Conservation (phyloP, 2,329 filamentous ascomycete species). For the Myrmaecium sp. region DNA sequence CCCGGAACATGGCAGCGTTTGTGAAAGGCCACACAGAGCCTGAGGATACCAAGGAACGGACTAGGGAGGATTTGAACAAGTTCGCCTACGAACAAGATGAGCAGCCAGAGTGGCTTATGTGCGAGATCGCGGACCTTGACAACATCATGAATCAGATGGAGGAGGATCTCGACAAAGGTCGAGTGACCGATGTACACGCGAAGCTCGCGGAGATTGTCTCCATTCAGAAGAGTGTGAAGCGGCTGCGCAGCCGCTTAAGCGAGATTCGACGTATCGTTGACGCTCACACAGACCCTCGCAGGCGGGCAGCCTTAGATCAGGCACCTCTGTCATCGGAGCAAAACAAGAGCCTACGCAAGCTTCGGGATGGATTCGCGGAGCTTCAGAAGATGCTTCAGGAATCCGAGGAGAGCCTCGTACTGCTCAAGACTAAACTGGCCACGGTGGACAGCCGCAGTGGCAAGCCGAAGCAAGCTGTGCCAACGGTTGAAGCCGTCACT, state of each 20-base stretch:
- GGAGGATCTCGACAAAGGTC: conserved; percentile 47
- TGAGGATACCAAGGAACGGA: conserved; percentile 37
- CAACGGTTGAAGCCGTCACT: conserved; percentile 81
- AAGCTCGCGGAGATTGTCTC: conserved; percentile 54
- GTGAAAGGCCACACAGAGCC: conserved; percentile 44
- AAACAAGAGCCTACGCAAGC: conserved; percentile 63
- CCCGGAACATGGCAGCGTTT: conserved; percentile 44
- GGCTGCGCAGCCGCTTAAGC: conserved; percentile 45
- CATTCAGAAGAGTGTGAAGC: conserved; percentile 51
- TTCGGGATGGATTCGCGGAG: conserved; percentile 57
- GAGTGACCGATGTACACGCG: conserved; percentile 48
- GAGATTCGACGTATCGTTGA: conserved; percentile 65
- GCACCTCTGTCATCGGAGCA: conserved; percentile 76
- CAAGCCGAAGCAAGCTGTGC: conserved; percentile 28
- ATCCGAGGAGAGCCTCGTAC: conserved; percentile 60
- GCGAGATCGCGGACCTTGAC: conserved; percentile 55
- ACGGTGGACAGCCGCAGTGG: conserved; percentile 29
- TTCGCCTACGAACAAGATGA: conserved; percentile 16
- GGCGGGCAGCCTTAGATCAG: conserved; percentile 44
- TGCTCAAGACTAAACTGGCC: conserved; percentile 65
- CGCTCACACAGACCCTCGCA: conserved; percentile 49
- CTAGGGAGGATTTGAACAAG: conserved; percentile 45
- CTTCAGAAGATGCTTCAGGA: conserved; percentile 61
- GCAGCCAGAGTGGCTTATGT: conserved; percentile 57
- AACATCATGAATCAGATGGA: conserved; percentile 44